phyloP scores from a whole-genome alignment of 1,284 basidiomycete species.

The Athelia psychrophila region DNA sequence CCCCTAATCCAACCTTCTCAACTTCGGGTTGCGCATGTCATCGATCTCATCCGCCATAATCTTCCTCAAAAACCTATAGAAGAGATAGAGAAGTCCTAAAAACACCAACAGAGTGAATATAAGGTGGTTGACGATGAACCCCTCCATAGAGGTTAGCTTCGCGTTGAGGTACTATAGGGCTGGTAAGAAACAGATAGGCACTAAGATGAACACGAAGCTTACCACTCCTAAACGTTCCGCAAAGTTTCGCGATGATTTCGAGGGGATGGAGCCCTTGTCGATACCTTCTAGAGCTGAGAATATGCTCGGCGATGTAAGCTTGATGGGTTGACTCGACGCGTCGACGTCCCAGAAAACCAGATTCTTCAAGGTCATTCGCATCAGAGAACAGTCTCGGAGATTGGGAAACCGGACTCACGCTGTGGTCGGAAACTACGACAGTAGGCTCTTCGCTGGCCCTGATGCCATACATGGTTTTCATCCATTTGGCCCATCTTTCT shows the following conservation, averaged over 20 bases:
- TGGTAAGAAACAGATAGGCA: neutral
- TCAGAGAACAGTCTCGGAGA: neutral
- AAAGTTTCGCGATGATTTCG: slow-evolving; percentile 68
- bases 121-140: slow-evolving; percentile 30
- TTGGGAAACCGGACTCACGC: slow-evolving; percentile 42
- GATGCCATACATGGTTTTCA: slow-evolving; percentile 85
- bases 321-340: slow-evolving; percentile 45
- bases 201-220: slow-evolving; percentile 24
- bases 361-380: slow-evolving; percentile 40
- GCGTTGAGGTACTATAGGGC: slow-evolving; percentile 46
- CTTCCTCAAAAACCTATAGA: too few species aligned
- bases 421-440: slow-evolving; percentile 79
- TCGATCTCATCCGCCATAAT: too few species aligned
- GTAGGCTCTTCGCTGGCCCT: slow-evolving; percentile 42
- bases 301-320: slow-evolving; percentile 54
- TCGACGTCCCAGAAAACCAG: slow-evolving; percentile 69
- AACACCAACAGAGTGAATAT: too few species aligned
- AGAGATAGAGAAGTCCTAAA: too few species aligned
- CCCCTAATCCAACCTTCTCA: too few species aligned
- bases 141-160: slow-evolving; percentile 43
- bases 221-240: slow-evolving; percentile 70
- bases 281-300: slow-evolving; percentile 74
- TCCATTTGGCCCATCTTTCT: slow-evolving; percentile 78
- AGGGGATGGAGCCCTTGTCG: slow-evolving; percentile 48
- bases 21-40: too few species aligned